Conservation (phyloP, 2,329 filamentous ascomycete genomes). For the Alternaria arbusti region DNA sequence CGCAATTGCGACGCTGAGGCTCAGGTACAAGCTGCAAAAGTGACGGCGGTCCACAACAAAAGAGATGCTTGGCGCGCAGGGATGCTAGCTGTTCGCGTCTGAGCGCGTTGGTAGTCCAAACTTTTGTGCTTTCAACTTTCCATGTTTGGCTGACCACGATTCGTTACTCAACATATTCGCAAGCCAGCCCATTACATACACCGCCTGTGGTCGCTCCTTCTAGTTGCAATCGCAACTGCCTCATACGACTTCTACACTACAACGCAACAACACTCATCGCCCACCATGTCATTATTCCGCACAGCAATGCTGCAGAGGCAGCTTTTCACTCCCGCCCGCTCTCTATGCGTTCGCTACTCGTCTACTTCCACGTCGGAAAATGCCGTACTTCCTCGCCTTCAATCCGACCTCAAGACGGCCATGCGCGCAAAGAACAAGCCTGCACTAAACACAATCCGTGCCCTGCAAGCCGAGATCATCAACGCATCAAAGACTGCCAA, state of each 20-base stretch:
- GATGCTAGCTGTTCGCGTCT: conserved; percentile 26
- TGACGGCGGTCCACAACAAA: conserved; percentile 36
- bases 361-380: conserved; percentile 22
- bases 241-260: neutral
- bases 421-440: conserved; percentile 59
- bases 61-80: conserved; percentile 29
- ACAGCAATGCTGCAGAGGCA: conserved; percentile 22
- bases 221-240: neutral
- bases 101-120: conserved; percentile 21
- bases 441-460: conserved; percentile 72
- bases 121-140: conserved; percentile 8
- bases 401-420: conserved; percentile 55
- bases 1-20: conserved; percentile 39
- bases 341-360: conserved; percentile 29
- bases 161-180: neutral
- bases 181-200: neutral
- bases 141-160: neutral
- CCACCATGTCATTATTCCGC: conserved; percentile 37
- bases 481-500: conserved; percentile 76
- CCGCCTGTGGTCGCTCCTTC: neutral
- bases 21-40: conserved; percentile 28
- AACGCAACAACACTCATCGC: neutral
- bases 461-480: conserved; percentile 71
- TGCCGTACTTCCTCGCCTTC: conserved; percentile 52
- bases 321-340: conserved; percentile 17